Conservation (phyloP, 169 alveolate species). For the Babesia gibsoni region DNA sequence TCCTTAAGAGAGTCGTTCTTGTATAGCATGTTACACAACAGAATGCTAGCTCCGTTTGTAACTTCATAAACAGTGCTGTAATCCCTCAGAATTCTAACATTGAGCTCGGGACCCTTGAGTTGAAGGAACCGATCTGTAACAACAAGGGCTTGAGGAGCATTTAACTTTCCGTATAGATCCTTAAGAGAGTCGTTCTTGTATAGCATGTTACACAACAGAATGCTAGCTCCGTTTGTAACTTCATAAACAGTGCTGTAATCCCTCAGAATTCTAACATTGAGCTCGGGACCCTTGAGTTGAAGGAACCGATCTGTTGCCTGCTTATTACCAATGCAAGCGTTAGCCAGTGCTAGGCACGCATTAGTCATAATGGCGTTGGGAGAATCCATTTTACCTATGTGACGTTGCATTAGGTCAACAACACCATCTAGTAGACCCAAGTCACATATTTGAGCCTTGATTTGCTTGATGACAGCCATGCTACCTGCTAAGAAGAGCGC, state of each 20-base stretch:
- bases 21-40: constrained; percentile 83
- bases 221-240: constrained; percentile 85
- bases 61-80: constrained; percentile 80
- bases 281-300: constrained; percentile 83
- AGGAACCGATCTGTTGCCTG: constrained; percentile 74
- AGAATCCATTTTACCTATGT: constrained; percentile 68
- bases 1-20: constrained; percentile 83
- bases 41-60: constrained; percentile 83
- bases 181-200: constrained; percentile 84
- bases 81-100: constrained; percentile 73
- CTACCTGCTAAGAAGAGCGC: constrained; percentile 82
- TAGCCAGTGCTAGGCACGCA: constrained; percentile 87
- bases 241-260: constrained; percentile 79
- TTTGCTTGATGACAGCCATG: constrained; percentile 75
- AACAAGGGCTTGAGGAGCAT: constrained; percentile 87
- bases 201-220: constrained; percentile 81
- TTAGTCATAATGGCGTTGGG: constrained; percentile 79
- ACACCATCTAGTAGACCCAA: constrained; percentile 71
- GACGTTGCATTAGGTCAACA: constrained; percentile 63
- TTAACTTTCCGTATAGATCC: constrained; percentile 79
- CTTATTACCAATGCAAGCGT: constrained; percentile 82
- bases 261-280: constrained; percentile 73
- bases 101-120: constrained; percentile 84
- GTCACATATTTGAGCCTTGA: constrained; percentile 78
- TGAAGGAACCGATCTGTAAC: constrained; percentile 74